Evolutionary conservation across 208 protist genomes (phyloP), one percentile per base, ranked within the genome.

Genomic region (Trypanosoma lewisi): DNA sequence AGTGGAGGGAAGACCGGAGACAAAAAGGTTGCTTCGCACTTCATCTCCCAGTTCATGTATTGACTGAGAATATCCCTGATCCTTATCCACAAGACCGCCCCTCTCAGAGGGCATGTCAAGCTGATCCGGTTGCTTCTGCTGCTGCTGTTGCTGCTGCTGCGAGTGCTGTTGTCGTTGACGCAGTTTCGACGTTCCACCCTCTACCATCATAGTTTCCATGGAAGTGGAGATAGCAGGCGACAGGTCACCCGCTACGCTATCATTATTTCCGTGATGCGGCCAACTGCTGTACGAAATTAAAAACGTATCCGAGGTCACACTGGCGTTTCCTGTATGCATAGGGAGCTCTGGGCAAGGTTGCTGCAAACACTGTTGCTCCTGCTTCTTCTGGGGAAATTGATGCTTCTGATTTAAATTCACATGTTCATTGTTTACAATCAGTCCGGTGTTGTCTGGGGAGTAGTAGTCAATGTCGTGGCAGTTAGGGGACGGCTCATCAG

Each of bases 11-110:
- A 93, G 66, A 27, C 78, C 80, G 55, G 80, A 89, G 44, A 93
- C 53, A 67, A 89, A 93, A 11, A 93, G 70, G 60, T 93, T 93
- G 70, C 85, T 88, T 41, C 82, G 85, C 37, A 86, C 57, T 41
- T 55, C 66, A n/a, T 75, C 70, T 33, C 63, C 55, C 48, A 53
- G 16, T 7, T 36, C 12, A 17, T 63, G 51, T 17, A 36, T 42
- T 66, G 45, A 25, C 30, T 55, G 47, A 19, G 25, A 25, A 4
- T 21, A 7, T 21, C 11, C 17, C 42, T 5, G 4, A 6, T 48
- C 42, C 42, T 19, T 16, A 28, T 56, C 21, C 0, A 31, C 33
- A 1, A 12, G 2, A 41, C 17, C n/a, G n/a, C n/a, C 27, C 27
- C 17, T 19, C 21, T 31, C 57, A 25, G 28, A 52, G 33, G 27